phyloP scores from a whole-genome alignment of 805 yeast genomes.

The Torulaspora microellipsoides region DNA sequence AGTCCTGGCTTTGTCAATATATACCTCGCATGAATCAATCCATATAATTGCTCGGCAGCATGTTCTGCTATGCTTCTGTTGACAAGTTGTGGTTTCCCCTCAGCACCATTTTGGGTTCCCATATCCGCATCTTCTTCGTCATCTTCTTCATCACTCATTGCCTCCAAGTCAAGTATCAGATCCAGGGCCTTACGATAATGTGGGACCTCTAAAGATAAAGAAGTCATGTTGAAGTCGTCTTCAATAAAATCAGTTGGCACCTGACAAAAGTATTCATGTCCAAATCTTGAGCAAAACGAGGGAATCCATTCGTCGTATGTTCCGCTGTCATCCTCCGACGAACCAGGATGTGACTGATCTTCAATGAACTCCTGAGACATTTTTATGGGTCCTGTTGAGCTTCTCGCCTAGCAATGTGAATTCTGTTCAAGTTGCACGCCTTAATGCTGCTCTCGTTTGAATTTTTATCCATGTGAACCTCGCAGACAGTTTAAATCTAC shows the following conservation, averaged over 20 bases:
- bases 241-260: conserved; percentile 90
- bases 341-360: conserved; percentile 19
- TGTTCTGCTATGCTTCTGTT: conserved; percentile 67
- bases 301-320: conserved; percentile 70
- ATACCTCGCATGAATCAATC: conserved; percentile 89
- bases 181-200: conserved; percentile 89
- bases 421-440: too few species aligned
- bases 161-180: conserved; percentile 79
- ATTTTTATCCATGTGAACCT: too few species aligned
- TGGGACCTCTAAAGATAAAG: conserved; percentile 79
- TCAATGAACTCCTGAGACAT: conserved; percentile 26
- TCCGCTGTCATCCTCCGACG: conserved; percentile 30
- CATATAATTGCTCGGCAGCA: conserved; percentile 88
- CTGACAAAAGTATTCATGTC: conserved; percentile 88
- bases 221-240: conserved; percentile 94
- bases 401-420: too few species aligned
- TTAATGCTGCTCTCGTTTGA: too few species aligned
- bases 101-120: conserved; percentile 15
- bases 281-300: conserved; percentile 70
- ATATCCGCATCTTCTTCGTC: conserved; percentile 21
- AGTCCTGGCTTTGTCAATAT: conserved; percentile 86
- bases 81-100: conserved; percentile 40
- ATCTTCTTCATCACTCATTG: conserved; percentile 37
- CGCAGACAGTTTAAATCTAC: too few species aligned
- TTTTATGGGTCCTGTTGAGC: background rate